Evolutionary conservation across 208 protist species (phyloP).

Genomic region (Trypanosoma cruzi): DNA sequence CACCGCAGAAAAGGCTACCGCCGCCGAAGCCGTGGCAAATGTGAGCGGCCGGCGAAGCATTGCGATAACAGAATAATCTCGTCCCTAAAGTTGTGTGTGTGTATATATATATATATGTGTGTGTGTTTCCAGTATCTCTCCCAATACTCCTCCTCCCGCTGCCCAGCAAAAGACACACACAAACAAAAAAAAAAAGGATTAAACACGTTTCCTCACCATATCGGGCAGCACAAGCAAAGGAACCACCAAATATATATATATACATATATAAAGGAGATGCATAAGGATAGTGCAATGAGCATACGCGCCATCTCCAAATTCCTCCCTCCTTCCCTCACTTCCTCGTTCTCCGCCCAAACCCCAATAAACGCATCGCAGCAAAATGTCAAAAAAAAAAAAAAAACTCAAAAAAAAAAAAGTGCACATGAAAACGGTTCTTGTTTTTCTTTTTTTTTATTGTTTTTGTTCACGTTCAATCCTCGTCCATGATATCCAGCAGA

Average conservation of each 20-base stretch:
- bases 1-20: not conserved
- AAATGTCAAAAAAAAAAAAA: conserved; percentile 15
- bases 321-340: no score
- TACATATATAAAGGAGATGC: no score
- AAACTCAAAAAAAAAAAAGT: conserved; percentile 27
- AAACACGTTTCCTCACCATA: no score
- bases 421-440: conserved; percentile 3
- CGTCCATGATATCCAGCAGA: conserved; percentile 87
- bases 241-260: no score
- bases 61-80: not conserved
- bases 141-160: not conserved
- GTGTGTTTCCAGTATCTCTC: conserved; percentile 1
- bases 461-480: conserved; percentile 35
- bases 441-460: conserved; percentile 4
- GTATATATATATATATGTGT: conserved; percentile 16
- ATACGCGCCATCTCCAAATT: no score
- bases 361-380: not conserved
- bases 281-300: no score
- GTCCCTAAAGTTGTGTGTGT: not conserved
- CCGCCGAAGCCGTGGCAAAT: not conserved
- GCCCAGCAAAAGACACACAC: no score
- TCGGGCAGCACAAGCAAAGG: no score
- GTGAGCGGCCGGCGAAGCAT: conserved; percentile 32
- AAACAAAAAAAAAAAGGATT: no score
- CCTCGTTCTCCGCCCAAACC: no score